Evolutionary conservation across 2,329 filamentous ascomycete genomes (phyloP).

Genomic region (Penicillium griseofulvum): DNA sequence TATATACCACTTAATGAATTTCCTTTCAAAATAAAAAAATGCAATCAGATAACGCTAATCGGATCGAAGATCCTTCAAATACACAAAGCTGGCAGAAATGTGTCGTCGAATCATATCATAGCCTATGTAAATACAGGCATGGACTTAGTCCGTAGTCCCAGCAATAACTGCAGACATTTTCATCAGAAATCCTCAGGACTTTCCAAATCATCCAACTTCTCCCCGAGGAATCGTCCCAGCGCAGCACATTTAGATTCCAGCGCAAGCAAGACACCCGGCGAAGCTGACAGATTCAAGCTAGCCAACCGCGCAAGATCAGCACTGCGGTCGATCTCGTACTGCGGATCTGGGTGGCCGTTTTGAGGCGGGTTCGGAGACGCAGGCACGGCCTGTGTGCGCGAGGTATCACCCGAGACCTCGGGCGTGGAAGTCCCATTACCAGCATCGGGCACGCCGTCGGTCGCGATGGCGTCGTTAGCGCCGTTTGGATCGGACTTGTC

Average conservation of each 20-base stretch:
- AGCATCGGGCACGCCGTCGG: background rate
- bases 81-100: background rate
- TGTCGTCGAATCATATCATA: background rate
- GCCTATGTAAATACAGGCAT: background rate
- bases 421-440: conserved; percentile 8
- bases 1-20: conserved; percentile 7
- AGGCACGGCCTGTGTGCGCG: conserved; percentile 9
- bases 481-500: conserved; percentile 4
- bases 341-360: conserved; percentile 32
- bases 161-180: background rate
- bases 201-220: conserved; percentile 42
- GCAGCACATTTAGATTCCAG: conserved; percentile 45
- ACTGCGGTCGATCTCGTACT: conserved; percentile 42
- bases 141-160: background rate
- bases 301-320: conserved; percentile 40
- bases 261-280: conserved; percentile 40
- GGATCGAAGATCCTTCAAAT: background rate
- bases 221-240: conserved; percentile 39
- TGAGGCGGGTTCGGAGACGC: conserved; percentile 12
- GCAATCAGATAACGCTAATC: conserved; percentile 3
- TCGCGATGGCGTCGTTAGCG: background rate
- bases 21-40: background rate
- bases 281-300: conserved; percentile 40
- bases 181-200: conserved; percentile 43
- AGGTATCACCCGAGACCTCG: conserved; percentile 14